These are phyloP conservation scores for Pythium rhizo-oryzae DNA, from an alignment of 352 stramenopile genomes.

Conservation along the genomic window DNA sequence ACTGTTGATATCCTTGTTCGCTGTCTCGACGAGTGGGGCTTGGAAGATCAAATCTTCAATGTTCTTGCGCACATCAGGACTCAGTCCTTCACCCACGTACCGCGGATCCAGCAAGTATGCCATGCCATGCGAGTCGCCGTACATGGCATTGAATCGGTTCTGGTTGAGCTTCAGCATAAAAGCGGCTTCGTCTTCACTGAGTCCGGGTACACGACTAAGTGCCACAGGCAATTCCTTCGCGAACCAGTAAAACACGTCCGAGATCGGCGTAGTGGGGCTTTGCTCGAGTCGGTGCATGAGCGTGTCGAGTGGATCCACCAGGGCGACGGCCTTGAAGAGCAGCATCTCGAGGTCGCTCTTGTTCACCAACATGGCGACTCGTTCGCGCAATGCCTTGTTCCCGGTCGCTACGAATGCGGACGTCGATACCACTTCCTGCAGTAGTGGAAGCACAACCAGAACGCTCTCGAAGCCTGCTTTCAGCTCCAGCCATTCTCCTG, in stretches of 20 bases:
- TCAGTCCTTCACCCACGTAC: slow-evolving; percentile 45
- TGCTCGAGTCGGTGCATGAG: slow-evolving; percentile 14
- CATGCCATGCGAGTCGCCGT: slow-evolving; percentile 30
- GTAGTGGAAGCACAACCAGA: slow-evolving; percentile 9
- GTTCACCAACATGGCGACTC: not conserved
- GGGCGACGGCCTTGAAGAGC: slow-evolving; percentile 27
- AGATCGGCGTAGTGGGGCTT: slow-evolving; percentile 24
- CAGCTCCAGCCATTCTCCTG: slow-evolving; percentile 20
- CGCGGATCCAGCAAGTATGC: slow-evolving; percentile 41
- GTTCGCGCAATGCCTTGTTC: not conserved
- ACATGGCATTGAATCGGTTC: slow-evolving; percentile 32
- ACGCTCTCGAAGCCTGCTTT: slow-evolving; percentile 27
- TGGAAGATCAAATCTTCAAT: slow-evolving; percentile 39
- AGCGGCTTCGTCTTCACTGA: slow-evolving; percentile 13
- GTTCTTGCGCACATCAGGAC: slow-evolving; percentile 36
- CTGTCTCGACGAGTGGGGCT: slow-evolving; percentile 16
- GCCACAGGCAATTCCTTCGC: slow-evolving; percentile 30
- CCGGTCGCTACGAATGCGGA: slow-evolving; percentile 10
- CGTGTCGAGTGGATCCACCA: slow-evolving; percentile 27
- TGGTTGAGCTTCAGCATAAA: slow-evolving; percentile 32
- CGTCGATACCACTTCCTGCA: slow-evolving; percentile 7
- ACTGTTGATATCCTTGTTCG: not conserved
- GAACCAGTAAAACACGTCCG: slow-evolving; percentile 38
- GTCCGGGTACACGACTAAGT: slow-evolving; percentile 12
- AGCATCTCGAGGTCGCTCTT: not conserved